A percentile compares a stretch with the other conserved stretches of the same genome.
phyloP scores from a whole-genome alignment of 2,329 filamentous ascomycete genomes.

The Hyphodiscus sp. region DNA sequence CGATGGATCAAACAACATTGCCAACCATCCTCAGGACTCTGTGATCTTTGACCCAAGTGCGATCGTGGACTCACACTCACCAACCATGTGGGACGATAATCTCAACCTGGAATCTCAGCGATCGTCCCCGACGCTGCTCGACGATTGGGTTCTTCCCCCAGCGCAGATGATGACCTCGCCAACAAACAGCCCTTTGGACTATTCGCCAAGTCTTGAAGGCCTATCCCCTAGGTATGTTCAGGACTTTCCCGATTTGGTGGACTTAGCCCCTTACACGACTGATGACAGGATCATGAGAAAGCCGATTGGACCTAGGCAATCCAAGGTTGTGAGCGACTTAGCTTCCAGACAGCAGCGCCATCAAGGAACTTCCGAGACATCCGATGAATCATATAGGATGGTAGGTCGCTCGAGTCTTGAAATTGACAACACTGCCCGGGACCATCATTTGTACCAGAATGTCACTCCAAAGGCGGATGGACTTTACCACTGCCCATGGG shows the following conservation, averaged over 20 bases:
- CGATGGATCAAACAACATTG: not conserved
- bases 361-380: conserved; percentile 19
- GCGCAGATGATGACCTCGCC: conserved; percentile 19
- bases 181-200: conserved; percentile 25
- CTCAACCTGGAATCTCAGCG: conserved; percentile 23
- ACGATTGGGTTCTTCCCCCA: conserved; percentile 20
- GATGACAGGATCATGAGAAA: conserved; percentile 25
- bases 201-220: conserved; percentile 24
- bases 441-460: conserved; percentile 67
- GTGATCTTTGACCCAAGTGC: conserved; percentile 20
- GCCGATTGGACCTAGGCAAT: conserved; percentile 25
- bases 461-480: conserved; percentile 61
- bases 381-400: conserved; percentile 26
- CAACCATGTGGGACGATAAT: conserved; percentile 23
- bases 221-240: conserved; percentile 29
- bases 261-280: conserved; percentile 25
- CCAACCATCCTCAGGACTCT: conserved; percentile 13
- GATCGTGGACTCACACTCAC: conserved; percentile 21
- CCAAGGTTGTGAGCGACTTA: conserved; percentile 27
- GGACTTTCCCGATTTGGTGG: conserved; percentile 24
- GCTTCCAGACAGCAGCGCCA: conserved; percentile 16
- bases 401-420: conserved; percentile 27
- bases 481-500: conserved; percentile 89
- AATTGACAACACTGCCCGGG: conserved; percentile 40
- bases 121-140: conserved; percentile 22